Conservation (phyloP, 1,139 yeast species). For the Ogataea hybrid region DNA sequence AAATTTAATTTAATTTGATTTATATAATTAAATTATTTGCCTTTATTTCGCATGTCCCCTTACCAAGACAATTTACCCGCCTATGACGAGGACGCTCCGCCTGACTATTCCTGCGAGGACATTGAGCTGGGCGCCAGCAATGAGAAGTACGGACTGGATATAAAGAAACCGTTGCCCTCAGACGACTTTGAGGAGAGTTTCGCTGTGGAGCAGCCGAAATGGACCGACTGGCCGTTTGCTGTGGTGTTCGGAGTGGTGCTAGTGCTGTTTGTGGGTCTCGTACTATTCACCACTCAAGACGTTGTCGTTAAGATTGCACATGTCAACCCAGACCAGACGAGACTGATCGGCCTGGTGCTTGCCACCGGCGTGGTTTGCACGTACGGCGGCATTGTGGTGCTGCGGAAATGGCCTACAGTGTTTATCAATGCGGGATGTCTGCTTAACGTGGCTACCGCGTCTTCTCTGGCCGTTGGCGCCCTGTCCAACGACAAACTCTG, state of each 20-base stretch:
- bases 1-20: too few species aligned
- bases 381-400: background rate
- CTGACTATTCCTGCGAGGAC: conserved; percentile 7
- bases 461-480: conserved; percentile 72
- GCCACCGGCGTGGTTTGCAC: conserved; percentile 1
- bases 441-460: conserved; percentile 60
- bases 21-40: background rate
- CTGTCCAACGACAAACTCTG: conserved; percentile 62
- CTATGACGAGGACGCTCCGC: conserved; percentile 7
- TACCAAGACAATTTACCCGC: background rate
- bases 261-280: conserved; percentile 7
- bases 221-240: conserved; percentile 73
- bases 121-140: conserved; percentile 3
- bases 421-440: conserved; percentile 71
- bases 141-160: conserved; percentile 2
- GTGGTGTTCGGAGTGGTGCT: conserved; percentile 51
- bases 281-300: background rate
- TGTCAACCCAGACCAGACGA: background rate
- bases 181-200: conserved; percentile 61
- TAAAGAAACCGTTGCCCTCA: conserved; percentile 20
- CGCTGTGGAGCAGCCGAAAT: conserved; percentile 59
- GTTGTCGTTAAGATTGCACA: background rate
- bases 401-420: conserved; percentile 17
- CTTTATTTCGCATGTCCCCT: background rate
- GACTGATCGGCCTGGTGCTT: background rate